These are phyloP conservation scores for Escovopsis sp. DNA, from an alignment of 2,329 filamentous ascomycete genomes.

Conservation along the genomic window DNA sequence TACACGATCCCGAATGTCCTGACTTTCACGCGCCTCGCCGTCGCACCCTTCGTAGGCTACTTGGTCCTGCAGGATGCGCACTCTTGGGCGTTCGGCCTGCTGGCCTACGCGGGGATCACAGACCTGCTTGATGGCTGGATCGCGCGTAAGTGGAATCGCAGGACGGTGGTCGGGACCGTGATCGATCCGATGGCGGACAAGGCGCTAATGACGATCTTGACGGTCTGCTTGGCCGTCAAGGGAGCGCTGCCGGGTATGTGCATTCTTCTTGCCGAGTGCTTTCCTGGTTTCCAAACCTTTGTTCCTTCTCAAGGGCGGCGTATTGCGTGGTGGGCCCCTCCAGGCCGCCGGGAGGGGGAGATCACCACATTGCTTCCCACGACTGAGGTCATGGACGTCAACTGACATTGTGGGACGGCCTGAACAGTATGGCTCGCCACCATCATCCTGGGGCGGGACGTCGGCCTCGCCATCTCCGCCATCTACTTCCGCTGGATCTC, in stretches of 20 bases:
- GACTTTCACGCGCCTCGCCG: slow-evolving; percentile 70
- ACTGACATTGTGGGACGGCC: not conserved
- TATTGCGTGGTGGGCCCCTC: too few species aligned
- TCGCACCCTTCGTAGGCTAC: slow-evolving; percentile 77
- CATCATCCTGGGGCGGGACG: slow-evolving; percentile 83
- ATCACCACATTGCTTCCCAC: too few species aligned
- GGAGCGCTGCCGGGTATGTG: slow-evolving; percentile 61
- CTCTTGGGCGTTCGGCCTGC: slow-evolving; percentile 64
- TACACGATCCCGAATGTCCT: slow-evolving; percentile 93
- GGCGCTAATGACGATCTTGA: slow-evolving; percentile 82
- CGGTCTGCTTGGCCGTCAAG: slow-evolving; percentile 70
- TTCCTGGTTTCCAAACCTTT: too few species aligned
- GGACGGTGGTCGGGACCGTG: slow-evolving; percentile 87
- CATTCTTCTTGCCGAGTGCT: too few species aligned
- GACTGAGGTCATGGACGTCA: not conserved
- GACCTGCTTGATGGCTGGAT: slow-evolving; percentile 92
- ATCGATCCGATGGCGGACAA: slow-evolving; percentile 98
- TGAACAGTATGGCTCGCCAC: slow-evolving; percentile 64
- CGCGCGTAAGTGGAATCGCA: slow-evolving; percentile 69
- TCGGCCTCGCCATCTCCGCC: slow-evolving; percentile 67
- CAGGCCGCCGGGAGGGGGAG: not conserved
- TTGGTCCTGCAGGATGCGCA: slow-evolving; percentile 74
- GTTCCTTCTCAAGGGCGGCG: too few species aligned
- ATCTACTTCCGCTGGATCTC: slow-evolving; percentile 96
- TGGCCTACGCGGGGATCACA: slow-evolving; percentile 80